Conservation (phyloP, 139 green algal species). For the Micractinium sp. region DNA sequence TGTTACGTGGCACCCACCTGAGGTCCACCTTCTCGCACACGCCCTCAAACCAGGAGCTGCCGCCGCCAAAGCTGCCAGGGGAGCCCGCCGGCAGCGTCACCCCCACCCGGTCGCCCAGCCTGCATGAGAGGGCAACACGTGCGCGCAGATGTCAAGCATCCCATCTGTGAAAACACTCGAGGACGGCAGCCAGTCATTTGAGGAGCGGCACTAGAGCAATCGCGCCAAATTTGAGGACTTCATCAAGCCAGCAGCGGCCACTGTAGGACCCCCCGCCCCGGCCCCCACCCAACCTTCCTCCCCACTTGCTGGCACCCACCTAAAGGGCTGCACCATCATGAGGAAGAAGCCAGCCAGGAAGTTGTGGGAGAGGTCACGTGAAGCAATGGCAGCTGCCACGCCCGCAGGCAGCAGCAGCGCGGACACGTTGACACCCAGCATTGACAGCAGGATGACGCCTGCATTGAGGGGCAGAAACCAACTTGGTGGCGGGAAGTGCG, state of each 20-base stretch:
- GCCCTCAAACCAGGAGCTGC: slow-evolving; percentile 71
- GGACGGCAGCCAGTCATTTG: too few relatives aligned
- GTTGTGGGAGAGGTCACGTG: slow-evolving; percentile 74
- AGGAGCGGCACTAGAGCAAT: too few relatives aligned
- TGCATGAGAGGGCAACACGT: slow-evolving; percentile 40
- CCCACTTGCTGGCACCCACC: too few relatives aligned
- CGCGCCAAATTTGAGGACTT: too few relatives aligned
- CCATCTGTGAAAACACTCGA: too few relatives aligned
- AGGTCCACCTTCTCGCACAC: slow-evolving; percentile 76
- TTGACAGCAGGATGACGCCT: slow-evolving; percentile 65
- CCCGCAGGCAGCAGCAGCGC: slow-evolving; percentile 74
- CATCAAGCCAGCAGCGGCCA: too few relatives aligned
- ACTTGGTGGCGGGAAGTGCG: neutral
- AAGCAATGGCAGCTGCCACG: slow-evolving; percentile 68
- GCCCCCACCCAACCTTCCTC: too few relatives aligned
- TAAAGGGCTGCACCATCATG: slow-evolving; percentile 68
- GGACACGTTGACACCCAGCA: slow-evolving; percentile 74
- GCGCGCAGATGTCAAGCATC: too few relatives aligned
- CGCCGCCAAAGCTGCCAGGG: slow-evolving; percentile 5
- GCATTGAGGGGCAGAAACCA: slow-evolving; percentile 8
- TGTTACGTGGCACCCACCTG: slow-evolving; percentile 33
- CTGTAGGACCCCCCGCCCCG: too few relatives aligned
- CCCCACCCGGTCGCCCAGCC: slow-evolving; percentile 68
- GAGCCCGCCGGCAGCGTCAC: slow-evolving; percentile 48
- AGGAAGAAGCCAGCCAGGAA: slow-evolving; percentile 77